Evolutionary conservation across 331 rosid genomes (phyloP), one percentile per base, ranked within the genome.

Genomic region (Spiraea crenata): DNA sequence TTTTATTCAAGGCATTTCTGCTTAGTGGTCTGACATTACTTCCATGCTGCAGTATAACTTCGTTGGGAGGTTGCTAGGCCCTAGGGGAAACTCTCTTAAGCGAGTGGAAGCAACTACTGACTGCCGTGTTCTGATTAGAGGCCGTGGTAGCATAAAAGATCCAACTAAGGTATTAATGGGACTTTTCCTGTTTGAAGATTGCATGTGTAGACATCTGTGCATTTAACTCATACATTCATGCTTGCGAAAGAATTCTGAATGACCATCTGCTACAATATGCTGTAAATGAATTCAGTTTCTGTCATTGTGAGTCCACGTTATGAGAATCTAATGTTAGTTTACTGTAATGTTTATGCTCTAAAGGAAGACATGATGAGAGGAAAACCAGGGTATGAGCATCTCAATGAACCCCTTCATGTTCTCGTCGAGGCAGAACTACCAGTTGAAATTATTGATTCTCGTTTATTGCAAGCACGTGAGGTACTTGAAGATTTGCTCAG

Each of bases 301-400:
- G 1, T 20, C 46, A 19, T 39, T 11, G 41, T n/a, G 13, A 20
- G 47, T 35, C 17, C 44, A 25, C 16, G 41, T 48, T 55, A 4
- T 40, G 64, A 2, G 54, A 15, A 7, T 57, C 31, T 40, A 56
- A 77, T 14, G 60, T 37, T 31, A 56, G 51, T 65, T 38, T 31
- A 13, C 65, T 44, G 3, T 69, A 35, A 44, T 76, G 31, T 63
- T 45, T 49, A 20, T 71, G 57, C 73, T 34, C 67, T 79, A 75
- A 71, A 95, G 99, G 99, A 95, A 81, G 97, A 95, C 71, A 79
- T 91, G 91, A 87, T 95, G 97, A 83, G 99, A 59, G 99, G 97
- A 38, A 95, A 91, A 76, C 93, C 96, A 7, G 99, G 99, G 57
- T 95, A 95, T 69, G 99, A 95, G 76, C 99, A 95, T 85, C 80